Percentiles rank a stretch among this genome's conserved stretches.
Evolutionary conservation across 139 green algal genomes (phyloP).

Genomic region (Chlamydomonas sphaeroides): DNA sequence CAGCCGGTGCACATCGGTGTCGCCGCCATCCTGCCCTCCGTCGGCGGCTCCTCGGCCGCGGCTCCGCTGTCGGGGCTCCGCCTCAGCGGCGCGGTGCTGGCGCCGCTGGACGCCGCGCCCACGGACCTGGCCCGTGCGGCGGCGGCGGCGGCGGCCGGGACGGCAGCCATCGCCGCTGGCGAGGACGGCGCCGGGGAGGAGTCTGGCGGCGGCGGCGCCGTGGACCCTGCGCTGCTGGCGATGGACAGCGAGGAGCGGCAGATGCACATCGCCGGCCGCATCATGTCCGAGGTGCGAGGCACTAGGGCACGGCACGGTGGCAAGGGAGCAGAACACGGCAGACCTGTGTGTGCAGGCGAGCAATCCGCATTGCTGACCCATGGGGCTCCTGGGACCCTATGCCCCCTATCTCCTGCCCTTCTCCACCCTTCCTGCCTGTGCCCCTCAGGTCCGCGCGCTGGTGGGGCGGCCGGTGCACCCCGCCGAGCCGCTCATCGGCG

Average conservation of each 20-base stretch:
- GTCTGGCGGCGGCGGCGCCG: background rate
- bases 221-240: conserved; percentile 55
- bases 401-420: too few relatives aligned
- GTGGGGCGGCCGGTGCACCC: conserved; percentile 71
- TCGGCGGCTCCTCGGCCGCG: background rate
- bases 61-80: background rate
- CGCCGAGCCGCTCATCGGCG: conserved; percentile 71
- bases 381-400: too few relatives aligned
- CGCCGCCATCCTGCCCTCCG: background rate
- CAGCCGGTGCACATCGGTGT: conserved; percentile 17
- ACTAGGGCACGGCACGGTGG: too few relatives aligned
- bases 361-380: too few relatives aligned
- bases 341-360: too few relatives aligned
- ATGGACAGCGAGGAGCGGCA: conserved; percentile 70
- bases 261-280: conserved; percentile 70
- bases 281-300: conserved; percentile 74
- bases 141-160: conserved; percentile 22
- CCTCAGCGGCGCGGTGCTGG: conserved; percentile 43
- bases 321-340: too few relatives aligned
- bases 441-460: conserved; percentile 37
- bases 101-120: conserved; percentile 33
- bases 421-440: background rate
- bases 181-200: background rate
- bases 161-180: background rate
- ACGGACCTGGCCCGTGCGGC: conserved; percentile 2